phyloP scores from a whole-genome alignment of 2,329 filamentous ascomycete species.

The Penicillium corylophilum region DNA sequence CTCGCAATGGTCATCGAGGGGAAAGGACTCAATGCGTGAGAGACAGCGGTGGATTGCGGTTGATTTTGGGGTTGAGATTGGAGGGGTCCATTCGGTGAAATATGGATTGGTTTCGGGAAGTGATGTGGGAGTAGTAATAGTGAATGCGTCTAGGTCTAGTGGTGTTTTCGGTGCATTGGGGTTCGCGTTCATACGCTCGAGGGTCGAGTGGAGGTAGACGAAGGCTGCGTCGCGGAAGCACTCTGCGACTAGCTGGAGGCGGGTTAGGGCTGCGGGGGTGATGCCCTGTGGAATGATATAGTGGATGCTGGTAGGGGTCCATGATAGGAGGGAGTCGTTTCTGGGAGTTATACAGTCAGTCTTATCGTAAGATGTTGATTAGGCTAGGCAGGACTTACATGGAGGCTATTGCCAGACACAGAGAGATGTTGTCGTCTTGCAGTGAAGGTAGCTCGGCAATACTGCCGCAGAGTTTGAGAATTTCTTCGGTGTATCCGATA shows the following conservation, averaged over 20 bases:
- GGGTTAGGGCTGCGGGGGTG: slow-evolving; percentile 25
- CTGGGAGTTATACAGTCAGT: slow-evolving; percentile 15
- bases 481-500: slow-evolving; percentile 39
- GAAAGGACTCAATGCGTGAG: slow-evolving; percentile 22
- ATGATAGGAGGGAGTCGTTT: slow-evolving; percentile 32
- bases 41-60: slow-evolving; percentile 31
- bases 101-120: background rate
- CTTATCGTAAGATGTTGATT: too few relatives aligned
- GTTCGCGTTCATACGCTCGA: slow-evolving; percentile 27
- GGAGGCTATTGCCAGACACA: slow-evolving; percentile 27
- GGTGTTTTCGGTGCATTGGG: background rate
- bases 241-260: slow-evolving; percentile 37
- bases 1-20: slow-evolving; percentile 36
- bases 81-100: slow-evolving; percentile 8
- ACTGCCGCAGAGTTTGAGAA: slow-evolving; percentile 34
- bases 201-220: slow-evolving; percentile 38
- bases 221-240: slow-evolving; percentile 40
- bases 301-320: slow-evolving; percentile 28
- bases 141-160: background rate
- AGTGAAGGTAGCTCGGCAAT: slow-evolving; percentile 33
- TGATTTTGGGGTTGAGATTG: slow-evolving; percentile 29
- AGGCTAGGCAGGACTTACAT: slow-evolving; percentile 23
- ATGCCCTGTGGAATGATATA: slow-evolving; percentile 35
- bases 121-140: background rate
- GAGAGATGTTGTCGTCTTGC: slow-evolving; percentile 19